Conservation (phyloP, 805 yeast species). For the Yamadazyma phyllophila region DNA sequence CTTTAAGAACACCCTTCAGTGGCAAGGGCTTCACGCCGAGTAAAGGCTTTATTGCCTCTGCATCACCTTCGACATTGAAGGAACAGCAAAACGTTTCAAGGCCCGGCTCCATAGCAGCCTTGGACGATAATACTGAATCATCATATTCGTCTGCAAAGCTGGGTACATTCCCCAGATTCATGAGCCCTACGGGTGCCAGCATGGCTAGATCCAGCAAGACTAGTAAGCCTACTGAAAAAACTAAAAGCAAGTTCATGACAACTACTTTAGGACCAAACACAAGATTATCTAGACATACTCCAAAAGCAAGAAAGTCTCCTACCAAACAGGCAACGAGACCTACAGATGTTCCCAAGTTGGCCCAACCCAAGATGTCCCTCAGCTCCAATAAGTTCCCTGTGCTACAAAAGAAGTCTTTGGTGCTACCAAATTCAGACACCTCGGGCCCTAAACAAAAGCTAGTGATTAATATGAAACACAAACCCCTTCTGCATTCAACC, state of each 20-base stretch:
- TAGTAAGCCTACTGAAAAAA: not conserved
- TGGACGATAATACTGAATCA: not conserved
- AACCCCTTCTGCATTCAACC: not conserved
- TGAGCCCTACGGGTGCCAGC: constrained; percentile 31
- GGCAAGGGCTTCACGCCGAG: not conserved
- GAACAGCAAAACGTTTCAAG: not conserved
- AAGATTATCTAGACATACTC: constrained; percentile 22
- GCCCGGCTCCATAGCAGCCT: not conserved
- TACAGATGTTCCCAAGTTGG: not conserved
- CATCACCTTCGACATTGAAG: no score
- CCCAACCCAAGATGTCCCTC: constrained; percentile 12
- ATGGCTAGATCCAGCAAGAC: constrained; percentile 18
- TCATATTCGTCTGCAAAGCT: constrained; percentile 2
- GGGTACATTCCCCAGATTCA: constrained; percentile 17
- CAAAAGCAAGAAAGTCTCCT: constrained; percentile 11
- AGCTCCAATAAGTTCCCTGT: constrained; percentile 19
- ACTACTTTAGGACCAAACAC: constrained; percentile 35
- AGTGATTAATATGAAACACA: constrained; percentile 23
- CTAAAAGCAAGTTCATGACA: constrained; percentile 34
- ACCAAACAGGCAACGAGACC: constrained; percentile 4
- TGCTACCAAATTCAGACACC: constrained; percentile 17
- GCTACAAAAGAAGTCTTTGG: constrained; percentile 25
- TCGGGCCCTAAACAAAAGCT: constrained; percentile 22
- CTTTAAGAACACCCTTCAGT: not conserved
- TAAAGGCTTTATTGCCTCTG: no score